phyloP scores from a whole-genome alignment of 164 flowering plant species.

The Magnolia changhungtana region DNA sequence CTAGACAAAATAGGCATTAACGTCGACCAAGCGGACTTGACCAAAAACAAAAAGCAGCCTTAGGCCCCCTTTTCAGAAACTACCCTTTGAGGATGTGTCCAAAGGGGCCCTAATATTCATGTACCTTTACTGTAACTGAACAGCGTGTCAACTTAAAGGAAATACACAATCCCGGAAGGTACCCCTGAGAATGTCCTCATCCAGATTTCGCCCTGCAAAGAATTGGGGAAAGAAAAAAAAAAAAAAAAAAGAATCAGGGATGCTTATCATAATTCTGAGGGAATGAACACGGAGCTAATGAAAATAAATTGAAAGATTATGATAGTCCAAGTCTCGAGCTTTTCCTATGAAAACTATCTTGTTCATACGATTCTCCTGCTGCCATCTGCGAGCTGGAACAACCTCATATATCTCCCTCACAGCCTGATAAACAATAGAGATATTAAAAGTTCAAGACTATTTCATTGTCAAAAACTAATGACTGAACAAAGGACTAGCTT shows the following conservation, averaged over 20 bases:
- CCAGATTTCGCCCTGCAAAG: slow-evolving; percentile 36
- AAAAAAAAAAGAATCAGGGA: neutral
- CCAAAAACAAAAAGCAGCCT: too few species aligned
- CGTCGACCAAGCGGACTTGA: too few species aligned
- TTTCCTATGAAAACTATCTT: slow-evolving; percentile 89
- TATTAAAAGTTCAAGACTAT: neutral
- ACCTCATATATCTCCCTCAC: slow-evolving; percentile 93
- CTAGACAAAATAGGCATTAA: too few species aligned
- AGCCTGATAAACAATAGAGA: slow-evolving; percentile 50
- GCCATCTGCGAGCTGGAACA: slow-evolving; percentile 82
- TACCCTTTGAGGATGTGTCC: too few species aligned
- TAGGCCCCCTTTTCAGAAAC: too few species aligned
- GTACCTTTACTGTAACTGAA: too few species aligned
- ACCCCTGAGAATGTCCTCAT: slow-evolving; percentile 49
- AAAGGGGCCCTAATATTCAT: too few species aligned
- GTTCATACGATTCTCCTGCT: slow-evolving; percentile 43
- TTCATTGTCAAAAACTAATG: neutral
- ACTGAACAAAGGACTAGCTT: neutral
- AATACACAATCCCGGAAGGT: slow-evolving; percentile 41
- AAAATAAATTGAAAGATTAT: neutral
- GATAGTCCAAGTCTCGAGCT: slow-evolving; percentile 1
- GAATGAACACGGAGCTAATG: neutral
- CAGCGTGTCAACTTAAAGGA: neutral
- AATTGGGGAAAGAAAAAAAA: neutral
- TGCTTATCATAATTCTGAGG: neutral